Evolutionary conservation across 2,329 filamentous ascomycete species (phyloP).

Genomic region (Colletotrichum sp.): DNA sequence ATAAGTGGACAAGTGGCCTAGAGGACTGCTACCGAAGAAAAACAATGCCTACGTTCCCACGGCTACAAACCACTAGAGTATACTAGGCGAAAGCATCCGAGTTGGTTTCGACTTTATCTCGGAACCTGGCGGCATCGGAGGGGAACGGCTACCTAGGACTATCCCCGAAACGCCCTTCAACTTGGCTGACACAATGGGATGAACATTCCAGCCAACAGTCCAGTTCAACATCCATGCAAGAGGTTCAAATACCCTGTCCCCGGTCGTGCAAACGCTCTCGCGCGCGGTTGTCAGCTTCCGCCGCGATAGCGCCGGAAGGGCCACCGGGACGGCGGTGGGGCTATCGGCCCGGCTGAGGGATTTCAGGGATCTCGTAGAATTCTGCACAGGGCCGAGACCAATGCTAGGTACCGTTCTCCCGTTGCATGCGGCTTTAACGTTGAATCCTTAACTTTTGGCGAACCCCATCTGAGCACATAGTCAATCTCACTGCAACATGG

Average conservation of each 20-base stretch:
- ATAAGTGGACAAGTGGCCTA: not conserved
- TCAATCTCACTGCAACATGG: not conserved
- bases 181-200: not conserved
- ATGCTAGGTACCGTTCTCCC: not conserved
- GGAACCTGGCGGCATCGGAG: not conserved
- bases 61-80: not conserved
- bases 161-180: not conserved
- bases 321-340: not conserved
- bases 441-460: not conserved
- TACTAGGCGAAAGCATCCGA: not conserved
- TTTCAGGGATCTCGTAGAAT: not conserved
- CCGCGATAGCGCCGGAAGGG: not conserved
- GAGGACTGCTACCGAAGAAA: not conserved
- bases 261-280: not conserved
- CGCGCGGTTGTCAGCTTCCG: not conserved
- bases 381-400: not conserved
- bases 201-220: not conserved
- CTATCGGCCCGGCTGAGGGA: not conserved
- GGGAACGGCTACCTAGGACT: not conserved
- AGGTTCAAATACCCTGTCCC: not conserved
- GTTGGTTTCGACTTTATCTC: not conserved
- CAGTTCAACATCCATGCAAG: not conserved
- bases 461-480: not conserved
- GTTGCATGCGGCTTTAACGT: not conserved
- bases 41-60: not conserved